These are phyloP conservation scores for Pichia heedii DNA, from an alignment of 805 yeast genomes.

Conservation along the genomic window DNA sequence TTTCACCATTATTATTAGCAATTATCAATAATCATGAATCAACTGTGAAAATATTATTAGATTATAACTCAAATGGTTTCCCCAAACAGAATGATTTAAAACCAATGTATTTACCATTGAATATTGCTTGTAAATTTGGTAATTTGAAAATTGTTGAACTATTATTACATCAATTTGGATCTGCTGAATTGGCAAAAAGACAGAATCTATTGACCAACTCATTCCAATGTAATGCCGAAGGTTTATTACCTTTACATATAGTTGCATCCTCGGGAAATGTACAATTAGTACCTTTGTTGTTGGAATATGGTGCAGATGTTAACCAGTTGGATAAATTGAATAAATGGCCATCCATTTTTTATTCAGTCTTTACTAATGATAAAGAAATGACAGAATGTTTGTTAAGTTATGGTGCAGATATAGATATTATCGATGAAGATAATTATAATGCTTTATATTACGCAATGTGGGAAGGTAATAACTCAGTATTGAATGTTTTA, in stretches of 20 bases:
- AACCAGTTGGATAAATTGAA: conserved; percentile 77
- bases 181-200: conserved; percentile 22
- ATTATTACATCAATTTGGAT: conserved; percentile 34
- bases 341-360: conserved; percentile 90
- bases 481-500: conserved; percentile 66
- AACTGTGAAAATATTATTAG: conserved; percentile 41
- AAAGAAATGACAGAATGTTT: conserved; percentile 59
- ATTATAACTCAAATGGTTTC: conserved; percentile 41
- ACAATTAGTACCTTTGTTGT: conserved; percentile 56
- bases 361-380: conserved; percentile 83
- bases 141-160: conserved; percentile 60
- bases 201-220: conserved; percentile 27
- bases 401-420: conserved; percentile 64
- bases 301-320: conserved; percentile 65
- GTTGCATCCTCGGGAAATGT: conserved; percentile 78
- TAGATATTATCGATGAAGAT: conserved; percentile 64
- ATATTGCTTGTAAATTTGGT: conserved; percentile 83
- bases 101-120: conserved; percentile 66
- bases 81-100: conserved; percentile 39
- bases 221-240: conserved; percentile 73
- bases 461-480: conserved; percentile 92
- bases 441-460: conserved; percentile 75
- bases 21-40: conserved; percentile 58
- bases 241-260: conserved; percentile 79
- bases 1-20: conserved; percentile 76